These are phyloP conservation scores for Panellus pusillus DNA, from an alignment of 768 basidiomycete genomes.

Conservation along the genomic window DNA sequence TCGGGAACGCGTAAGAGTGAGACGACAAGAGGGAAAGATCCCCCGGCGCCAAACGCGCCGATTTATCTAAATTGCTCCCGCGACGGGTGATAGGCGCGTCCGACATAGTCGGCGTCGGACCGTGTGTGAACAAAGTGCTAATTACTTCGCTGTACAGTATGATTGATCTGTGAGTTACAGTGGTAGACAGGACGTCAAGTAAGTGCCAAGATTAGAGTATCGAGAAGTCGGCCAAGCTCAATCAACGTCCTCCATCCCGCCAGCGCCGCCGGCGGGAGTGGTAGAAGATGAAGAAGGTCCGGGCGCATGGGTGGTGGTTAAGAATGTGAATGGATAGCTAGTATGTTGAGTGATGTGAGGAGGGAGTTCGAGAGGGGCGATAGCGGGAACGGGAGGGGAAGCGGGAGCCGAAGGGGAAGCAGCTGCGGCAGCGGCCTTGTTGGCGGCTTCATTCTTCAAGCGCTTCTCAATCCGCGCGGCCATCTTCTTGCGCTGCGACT, in stretches of 20 bases:
- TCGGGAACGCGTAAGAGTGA: neutral
- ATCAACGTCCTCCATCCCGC: conserved; percentile 35
- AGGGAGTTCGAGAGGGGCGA: neutral
- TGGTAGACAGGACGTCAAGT: neutral
- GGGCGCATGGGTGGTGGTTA: neutral
- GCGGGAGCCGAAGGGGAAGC: neutral
- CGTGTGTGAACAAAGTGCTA: too few relatives aligned
- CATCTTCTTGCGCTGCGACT: conserved; percentile 47
- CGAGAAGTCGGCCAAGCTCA: conserved; percentile 21
- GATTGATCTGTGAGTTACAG: conserved; percentile 1
- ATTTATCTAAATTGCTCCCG: neutral
- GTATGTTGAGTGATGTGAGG: neutral
- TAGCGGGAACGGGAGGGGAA: neutral
- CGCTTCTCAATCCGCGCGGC: conserved; percentile 23
- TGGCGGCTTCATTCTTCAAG: conserved; percentile 15
- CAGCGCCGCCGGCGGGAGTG: conserved; percentile 7
- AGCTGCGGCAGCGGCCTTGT: conserved; percentile 17
- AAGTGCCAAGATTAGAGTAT: neutral
- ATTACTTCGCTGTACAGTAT: neutral
- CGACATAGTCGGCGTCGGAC: neutral
- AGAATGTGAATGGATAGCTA: neutral
- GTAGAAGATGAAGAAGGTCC: conserved; percentile 1
- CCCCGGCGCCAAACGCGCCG: too few relatives aligned
- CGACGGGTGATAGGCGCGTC: neutral
- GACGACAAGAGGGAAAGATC: too few relatives aligned